Conservation (phyloP, 192 early-diverging fungal genomes). For the Backusella macrospora region DNA sequence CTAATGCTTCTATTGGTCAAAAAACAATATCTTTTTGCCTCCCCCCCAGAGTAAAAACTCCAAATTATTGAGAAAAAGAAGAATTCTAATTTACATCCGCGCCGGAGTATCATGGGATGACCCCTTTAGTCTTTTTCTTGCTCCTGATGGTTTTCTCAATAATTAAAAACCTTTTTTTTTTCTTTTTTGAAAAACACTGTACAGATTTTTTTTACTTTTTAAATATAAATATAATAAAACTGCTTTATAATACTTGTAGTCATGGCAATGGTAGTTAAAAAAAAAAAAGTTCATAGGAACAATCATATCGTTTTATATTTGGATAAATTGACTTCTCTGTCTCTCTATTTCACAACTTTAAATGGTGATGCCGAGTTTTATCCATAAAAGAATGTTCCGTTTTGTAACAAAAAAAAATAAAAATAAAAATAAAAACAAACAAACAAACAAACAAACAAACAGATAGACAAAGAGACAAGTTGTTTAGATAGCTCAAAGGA, state of each 20-base stretch:
- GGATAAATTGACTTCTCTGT: slow-evolving; percentile 12
- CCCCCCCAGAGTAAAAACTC: too few species aligned
- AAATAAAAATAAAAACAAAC: neutral
- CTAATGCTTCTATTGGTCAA: too few species aligned
- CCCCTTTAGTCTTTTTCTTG: too few species aligned
- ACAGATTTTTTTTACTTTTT: too few species aligned
- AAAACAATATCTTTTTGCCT: too few species aligned
- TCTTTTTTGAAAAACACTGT: too few species aligned
- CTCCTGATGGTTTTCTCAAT: too few species aligned
- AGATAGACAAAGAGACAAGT: neutral
- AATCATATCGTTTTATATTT: neutral
- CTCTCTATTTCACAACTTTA: neutral
- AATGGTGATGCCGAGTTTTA: slow-evolving; percentile 12
- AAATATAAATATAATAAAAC: neutral
- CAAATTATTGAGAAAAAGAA: too few species aligned
- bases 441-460: neutral
- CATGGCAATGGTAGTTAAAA: neutral
- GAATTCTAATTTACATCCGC: too few species aligned
- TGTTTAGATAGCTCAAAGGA: neutral
- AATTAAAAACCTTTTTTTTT: too few species aligned
- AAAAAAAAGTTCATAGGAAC: neutral
- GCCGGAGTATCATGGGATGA: too few species aligned
- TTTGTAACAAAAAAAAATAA: neutral
- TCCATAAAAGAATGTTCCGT: slow-evolving; percentile 15
- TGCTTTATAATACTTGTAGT: neutral